Percentiles rank a stretch among this genome's conserved stretches.
These are phyloP conservation scores for Vitis hybrid DNA, from an alignment of 177 flowering plant species.

Conservation along the genomic window DNA sequence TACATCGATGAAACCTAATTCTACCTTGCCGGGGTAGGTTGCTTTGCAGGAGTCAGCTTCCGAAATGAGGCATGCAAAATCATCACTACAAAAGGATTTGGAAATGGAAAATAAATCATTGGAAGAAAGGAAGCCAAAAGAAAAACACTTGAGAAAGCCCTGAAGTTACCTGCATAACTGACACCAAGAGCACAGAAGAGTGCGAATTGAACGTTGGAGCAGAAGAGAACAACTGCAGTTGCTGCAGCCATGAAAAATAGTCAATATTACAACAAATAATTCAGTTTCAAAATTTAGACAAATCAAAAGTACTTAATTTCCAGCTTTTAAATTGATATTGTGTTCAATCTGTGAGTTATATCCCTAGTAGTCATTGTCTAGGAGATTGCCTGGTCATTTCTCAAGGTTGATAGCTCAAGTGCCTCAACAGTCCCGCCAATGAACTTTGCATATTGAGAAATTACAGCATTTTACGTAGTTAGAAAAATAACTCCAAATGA, in stretches of 20 bases:
- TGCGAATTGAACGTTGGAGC: conserved; percentile 69
- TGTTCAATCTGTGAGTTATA: no score
- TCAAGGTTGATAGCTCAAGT: no score
- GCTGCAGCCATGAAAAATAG: conserved; percentile 46
- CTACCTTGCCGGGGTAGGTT: conserved; percentile 32
- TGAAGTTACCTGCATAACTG: conserved; percentile 61
- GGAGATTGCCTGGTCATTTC: no score
- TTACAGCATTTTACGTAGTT: no score
- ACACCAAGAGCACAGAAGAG: conserved; percentile 62
- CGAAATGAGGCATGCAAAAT: conserved; percentile 76
- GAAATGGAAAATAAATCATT: background rate
- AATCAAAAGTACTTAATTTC: no score
- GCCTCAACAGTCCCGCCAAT: no score
- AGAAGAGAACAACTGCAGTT: conserved; percentile 55
- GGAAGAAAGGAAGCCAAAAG: background rate
- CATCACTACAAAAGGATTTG: conserved; percentile 40
- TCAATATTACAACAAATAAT: background rate
- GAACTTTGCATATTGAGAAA: no score
- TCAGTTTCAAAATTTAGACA: no score
- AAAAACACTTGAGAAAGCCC: background rate
- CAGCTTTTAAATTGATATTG: no score
- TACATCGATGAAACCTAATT: conserved; percentile 7
- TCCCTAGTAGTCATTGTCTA: no score
- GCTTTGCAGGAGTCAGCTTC: conserved; percentile 75
- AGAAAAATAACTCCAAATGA: no score